phyloP scores from a whole-genome alignment of 495 filamentous ascomycete genomes.

The Trichoderma reesei region DNA sequence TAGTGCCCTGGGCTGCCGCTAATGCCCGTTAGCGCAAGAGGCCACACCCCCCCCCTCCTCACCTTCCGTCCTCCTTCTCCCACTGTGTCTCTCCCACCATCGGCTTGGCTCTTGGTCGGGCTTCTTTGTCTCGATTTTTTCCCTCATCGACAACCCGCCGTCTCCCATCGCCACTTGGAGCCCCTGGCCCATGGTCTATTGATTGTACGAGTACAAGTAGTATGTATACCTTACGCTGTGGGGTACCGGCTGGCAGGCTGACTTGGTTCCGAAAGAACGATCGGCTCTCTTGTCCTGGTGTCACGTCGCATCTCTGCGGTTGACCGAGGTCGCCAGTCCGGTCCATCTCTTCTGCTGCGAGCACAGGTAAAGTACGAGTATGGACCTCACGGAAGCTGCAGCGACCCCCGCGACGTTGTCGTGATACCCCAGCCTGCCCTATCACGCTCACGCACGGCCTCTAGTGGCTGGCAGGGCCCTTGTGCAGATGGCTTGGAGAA shows the following conservation, averaged over 20 bases:
- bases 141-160: not conserved
- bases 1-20: not conserved
- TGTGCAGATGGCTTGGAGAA: not conserved
- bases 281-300: conserved; percentile 6
- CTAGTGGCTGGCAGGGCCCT: not conserved
- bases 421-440: conserved; percentile 5
- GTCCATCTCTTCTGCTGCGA: not conserved
- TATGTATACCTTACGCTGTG: too few relatives aligned
- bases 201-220: too few relatives aligned
- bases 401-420: not conserved
- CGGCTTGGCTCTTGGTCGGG: not conserved
- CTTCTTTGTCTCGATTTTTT: not conserved
- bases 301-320: conserved; percentile 4
- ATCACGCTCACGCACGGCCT: not conserved
- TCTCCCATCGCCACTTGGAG: not conserved
- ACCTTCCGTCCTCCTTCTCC: too few relatives aligned
- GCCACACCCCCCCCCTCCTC: not conserved
- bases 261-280: conserved; percentile 2
- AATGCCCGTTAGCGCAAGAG: not conserved
- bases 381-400: too few relatives aligned
- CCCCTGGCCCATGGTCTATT: not conserved
- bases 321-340: not conserved
- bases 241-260: conserved; percentile 2
- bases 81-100: not conserved
- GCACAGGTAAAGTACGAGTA: too few relatives aligned